Evolutionary conservation across 2,329 filamentous ascomycete genomes (phyloP), one percentile per base, ranked within the genome.

Genomic region (Diaporthe citriasiana): DNA sequence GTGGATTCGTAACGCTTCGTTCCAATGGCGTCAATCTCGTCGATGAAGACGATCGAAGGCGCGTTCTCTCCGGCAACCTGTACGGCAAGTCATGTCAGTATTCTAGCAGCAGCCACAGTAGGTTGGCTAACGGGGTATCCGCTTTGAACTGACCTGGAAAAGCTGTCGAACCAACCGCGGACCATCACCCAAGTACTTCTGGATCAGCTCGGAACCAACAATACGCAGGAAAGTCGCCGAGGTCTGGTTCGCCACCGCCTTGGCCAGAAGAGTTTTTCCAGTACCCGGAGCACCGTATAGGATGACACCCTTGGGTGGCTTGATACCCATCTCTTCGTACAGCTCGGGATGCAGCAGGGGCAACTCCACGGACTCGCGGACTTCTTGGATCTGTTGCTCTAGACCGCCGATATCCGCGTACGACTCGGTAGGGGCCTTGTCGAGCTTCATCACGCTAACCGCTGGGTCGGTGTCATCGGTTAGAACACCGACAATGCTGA

Each of bases 291-390:
- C 95, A 86, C 97, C 97, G 83, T 99, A 99, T 35, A 99, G 92
- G 81, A 99, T 99, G 79, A 99, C 97, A 89, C 97, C 97, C 90
- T 99, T 99, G 75, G 97, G 97, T 6, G 97, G 97, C 85, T 99
- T 99, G 89, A 99, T 98, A 81, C 97, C 97, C 97, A 99, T 99
- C 87, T 99, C 97, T 84, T 99, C 97, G 85, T 99, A 99, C 70
- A 99, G 87, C 85, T 99, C 97, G 0, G 97, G 97, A 82, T 99
- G 97, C 74, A 99, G 88, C 76, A 99, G 88, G 7, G 97, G 97
- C 80, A 99, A 85, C 86, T 99, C 97, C 73, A 99, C 97, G 1
- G 97, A 97, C 87, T 99, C 97, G 78, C 97, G 90, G 59, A 99
- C 97, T 86, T 99, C 97, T 82, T 99, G 97, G 75, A 99, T 99